Percentiles rank a stretch among this genome's conserved stretches.
phyloP scores from a whole-genome alignment of 83 land plant species.

The Diphasiastrum complanatum region DNA sequence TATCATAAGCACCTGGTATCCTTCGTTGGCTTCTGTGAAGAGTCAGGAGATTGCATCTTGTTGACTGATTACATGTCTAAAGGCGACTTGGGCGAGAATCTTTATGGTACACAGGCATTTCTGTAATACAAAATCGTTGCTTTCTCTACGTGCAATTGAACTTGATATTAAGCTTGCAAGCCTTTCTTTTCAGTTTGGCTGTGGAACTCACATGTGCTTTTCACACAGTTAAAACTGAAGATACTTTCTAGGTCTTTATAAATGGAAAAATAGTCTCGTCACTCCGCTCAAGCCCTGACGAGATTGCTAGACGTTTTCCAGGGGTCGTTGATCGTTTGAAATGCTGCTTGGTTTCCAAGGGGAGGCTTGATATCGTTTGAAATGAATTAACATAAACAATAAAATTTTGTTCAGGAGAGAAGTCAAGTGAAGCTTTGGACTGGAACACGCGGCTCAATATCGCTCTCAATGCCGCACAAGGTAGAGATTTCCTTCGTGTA shows the following conservation, averaged over 20 bases:
- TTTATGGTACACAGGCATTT: slow-evolving; percentile 8
- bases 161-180: too few species aligned
- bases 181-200: too few species aligned
- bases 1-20: slow-evolving; percentile 31
- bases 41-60: slow-evolving; percentile 14
- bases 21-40: slow-evolving; percentile 31
- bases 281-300: too few species aligned
- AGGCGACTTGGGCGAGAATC: slow-evolving; percentile 19
- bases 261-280: too few species aligned
- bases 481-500: neutral
- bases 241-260: too few species aligned
- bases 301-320: too few species aligned
- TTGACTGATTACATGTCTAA: slow-evolving; percentile 27
- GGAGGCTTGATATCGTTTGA: neutral
- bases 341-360: too few species aligned
- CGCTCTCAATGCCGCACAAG: slow-evolving; percentile 12
- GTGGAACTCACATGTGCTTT: too few species aligned
- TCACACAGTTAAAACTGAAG: too few species aligned
- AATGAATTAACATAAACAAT: neutral
- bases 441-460: slow-evolving; percentile 15
- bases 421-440: neutral
- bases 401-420: neutral
- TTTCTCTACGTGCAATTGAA: too few species aligned
- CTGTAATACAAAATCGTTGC: too few species aligned
- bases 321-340: too few species aligned